Base-by-base conservation (phyloP, 352 stramenopile species). In the Pythium dissotocum region DNA sequence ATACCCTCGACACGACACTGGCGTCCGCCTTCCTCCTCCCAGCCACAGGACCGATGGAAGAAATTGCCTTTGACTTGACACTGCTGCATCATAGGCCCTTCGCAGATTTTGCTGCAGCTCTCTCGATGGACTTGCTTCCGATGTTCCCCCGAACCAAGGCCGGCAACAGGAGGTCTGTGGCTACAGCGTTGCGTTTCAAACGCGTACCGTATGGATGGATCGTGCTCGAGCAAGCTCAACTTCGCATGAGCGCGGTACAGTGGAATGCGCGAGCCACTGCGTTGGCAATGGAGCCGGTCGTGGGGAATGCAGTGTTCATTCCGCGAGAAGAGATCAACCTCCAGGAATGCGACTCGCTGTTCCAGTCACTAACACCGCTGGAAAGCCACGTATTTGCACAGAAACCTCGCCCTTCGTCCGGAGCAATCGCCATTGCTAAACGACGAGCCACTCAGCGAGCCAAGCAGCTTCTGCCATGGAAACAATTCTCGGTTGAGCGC, bases 381-480 rank as follows among this genome's bases (percentile, higher is more conserved):
- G 56, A 44, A 26, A 30, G 26, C 10, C 42, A 48, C 12, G 38
- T 52, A 26, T 6, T 54, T 5, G 51, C 38, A 14, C 52, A 58
- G 38, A 65, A 61, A 6, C 18, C 57, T 16, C 26, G 63, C 36
- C 40, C 57, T 4, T 66, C 68, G 2, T 67, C 42, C 1, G 58
- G 48, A 28, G 51, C 49, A 6, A 60, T 54, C 12, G 38, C 10
- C 44, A 36, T n/a, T 35, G 36, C 61, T 12, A 55, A 54, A 59
- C 61, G 63, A 26, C 52, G 44, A 32, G 57, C 30, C 8, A 59
- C 35, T 18, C 66, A 79, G 1, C 76, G 76, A 44, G 75, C 76
- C 30, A 77, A 77, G 5, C 82, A 86, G 44, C 77, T 82, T 32
- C 61, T 92, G 1, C 67, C 76, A 4, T 92, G 84, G 84, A 92